A percentile compares a stretch with the other conserved stretches of the same genome.
These are phyloP conservation scores for Hibiscus mutabilis DNA, from an alignment of 345 rosid genomes.

Conservation along the genomic window DNA sequence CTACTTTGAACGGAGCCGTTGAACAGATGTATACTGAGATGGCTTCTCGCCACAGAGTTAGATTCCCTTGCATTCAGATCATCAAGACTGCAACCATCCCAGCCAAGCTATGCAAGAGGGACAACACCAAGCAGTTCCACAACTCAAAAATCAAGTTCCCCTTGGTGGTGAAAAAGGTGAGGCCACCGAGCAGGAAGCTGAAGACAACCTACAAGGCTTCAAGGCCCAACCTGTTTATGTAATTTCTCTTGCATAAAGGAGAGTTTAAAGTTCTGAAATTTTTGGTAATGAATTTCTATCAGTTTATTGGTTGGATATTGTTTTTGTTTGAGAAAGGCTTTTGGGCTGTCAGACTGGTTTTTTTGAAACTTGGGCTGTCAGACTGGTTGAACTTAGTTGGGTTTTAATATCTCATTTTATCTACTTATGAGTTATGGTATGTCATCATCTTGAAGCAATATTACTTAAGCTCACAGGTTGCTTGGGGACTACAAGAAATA, in stretches of 20 bases:
- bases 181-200: slow-evolving; percentile 53
- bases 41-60: slow-evolving; percentile 61
- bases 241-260: slow-evolving; percentile 6
- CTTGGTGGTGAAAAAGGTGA: slow-evolving; percentile 32
- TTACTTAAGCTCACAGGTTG: too few species aligned
- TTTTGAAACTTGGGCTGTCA: not conserved
- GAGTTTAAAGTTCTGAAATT: slow-evolving; percentile 8
- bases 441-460: too few species aligned
- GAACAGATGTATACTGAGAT: slow-evolving; percentile 60
- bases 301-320: slow-evolving; percentile 16
- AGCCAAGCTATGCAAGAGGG: slow-evolving; percentile 42
- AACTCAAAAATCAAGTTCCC: slow-evolving; percentile 48
- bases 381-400: not conserved
- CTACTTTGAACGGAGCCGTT: slow-evolving; percentile 50
- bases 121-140: slow-evolving; percentile 54
- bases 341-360: not conserved
- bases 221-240: slow-evolving; percentile 47
- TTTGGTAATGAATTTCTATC: slow-evolving; percentile 15
- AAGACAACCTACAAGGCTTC: slow-evolving; percentile 52
- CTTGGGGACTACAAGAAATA: too few species aligned
- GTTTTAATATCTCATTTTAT: not conserved
- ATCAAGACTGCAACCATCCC: slow-evolving; percentile 53
- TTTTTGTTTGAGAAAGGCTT: not conserved
- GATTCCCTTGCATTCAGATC: slow-evolving; percentile 57
- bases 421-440: too few species aligned